Conservation (phyloP, 176 grass and related monocot species). For the Zoysia japonica region DNA sequence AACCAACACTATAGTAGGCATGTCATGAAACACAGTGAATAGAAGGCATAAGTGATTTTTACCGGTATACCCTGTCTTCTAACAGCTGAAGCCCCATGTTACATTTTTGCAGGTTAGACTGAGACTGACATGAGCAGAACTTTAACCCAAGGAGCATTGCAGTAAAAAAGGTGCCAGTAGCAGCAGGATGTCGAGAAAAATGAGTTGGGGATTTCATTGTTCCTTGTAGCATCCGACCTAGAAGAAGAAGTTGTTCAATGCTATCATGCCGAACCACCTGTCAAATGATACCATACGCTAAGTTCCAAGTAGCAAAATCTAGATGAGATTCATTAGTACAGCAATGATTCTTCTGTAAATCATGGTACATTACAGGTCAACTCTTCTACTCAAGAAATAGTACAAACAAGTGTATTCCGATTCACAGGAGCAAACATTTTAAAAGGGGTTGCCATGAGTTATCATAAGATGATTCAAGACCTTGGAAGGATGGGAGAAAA, state of each 20-base stretch:
- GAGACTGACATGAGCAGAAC: constrained; percentile 91
- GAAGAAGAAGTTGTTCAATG: constrained; percentile 93
- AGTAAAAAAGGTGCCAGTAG: constrained; percentile 93
- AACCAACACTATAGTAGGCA: constrained; percentile 11
- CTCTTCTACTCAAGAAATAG: constrained; percentile 7
- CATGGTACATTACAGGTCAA: not conserved
- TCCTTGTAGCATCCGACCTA: constrained; percentile 93
- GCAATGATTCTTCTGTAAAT: constrained; percentile 25
- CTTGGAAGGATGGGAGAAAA: not conserved
- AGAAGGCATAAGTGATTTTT: constrained; percentile 39
- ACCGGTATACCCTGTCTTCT: constrained; percentile 96
- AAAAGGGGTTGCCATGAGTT: constrained; percentile 1
- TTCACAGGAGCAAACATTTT: not conserved
- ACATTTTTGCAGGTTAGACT: constrained; percentile 78
- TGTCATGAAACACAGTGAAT: constrained; percentile 18
- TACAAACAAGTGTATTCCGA: constrained; percentile 9
- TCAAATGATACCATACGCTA: constrained; percentile 19
- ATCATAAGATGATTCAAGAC: not conserved
- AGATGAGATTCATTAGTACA: constrained; percentile 6
- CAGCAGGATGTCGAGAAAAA: constrained; percentile 95
- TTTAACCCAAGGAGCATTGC: constrained; percentile 93
- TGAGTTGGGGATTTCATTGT: constrained; percentile 88
- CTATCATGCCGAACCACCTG: constrained; percentile 97
- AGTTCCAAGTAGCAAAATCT: not conserved
- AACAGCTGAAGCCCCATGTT: constrained; percentile 91